Evolutionary conservation across 2,329 filamentous ascomycete species (phyloP).

Genomic region (Talaromyces marneffei): DNA sequence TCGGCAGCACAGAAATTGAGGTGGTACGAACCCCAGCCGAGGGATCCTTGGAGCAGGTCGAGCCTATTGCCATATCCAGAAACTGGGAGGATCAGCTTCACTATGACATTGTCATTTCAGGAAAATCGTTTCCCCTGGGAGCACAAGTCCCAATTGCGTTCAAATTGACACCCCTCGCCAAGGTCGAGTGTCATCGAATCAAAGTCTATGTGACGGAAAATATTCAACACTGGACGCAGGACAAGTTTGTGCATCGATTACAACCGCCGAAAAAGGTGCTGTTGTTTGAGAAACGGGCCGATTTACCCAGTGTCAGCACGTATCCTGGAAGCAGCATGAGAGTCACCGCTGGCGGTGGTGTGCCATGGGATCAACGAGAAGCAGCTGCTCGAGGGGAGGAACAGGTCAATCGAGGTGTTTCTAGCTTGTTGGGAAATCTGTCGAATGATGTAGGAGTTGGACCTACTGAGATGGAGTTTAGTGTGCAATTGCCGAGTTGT

Average conservation of each 20-base stretch:
- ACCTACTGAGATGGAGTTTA: slow-evolving; percentile 91
- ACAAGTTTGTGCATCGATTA: slow-evolving; percentile 76
- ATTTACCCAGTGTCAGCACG: slow-evolving; percentile 64
- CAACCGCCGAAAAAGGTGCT: slow-evolving; percentile 79
- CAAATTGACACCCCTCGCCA: slow-evolving; percentile 85
- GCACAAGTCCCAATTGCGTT: slow-evolving; percentile 87
- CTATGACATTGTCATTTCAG: slow-evolving; percentile 93
- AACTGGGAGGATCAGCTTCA: slow-evolving; percentile 94
- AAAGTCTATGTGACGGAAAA: slow-evolving; percentile 89
- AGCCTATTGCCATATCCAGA: slow-evolving; percentile 87
- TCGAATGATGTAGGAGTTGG: slow-evolving; percentile 72
- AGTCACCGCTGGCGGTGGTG: slow-evolving; percentile 73
- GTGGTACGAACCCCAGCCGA: slow-evolving; percentile 83
- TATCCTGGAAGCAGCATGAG: slow-evolving; percentile 72
- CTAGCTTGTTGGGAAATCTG: slow-evolving; percentile 76
- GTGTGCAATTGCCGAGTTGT: slow-evolving; percentile 84
- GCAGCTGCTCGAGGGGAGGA: slow-evolving; percentile 53
- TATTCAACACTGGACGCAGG: slow-evolving; percentile 82
- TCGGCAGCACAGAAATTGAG: slow-evolving; percentile 73
- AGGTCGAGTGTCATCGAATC: slow-evolving; percentile 87
- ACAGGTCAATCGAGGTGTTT: slow-evolving; percentile 48
- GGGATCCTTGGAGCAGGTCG: slow-evolving; percentile 80
- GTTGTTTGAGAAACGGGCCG: slow-evolving; percentile 81
- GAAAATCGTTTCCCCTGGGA: slow-evolving; percentile 88
- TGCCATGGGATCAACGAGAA: slow-evolving; percentile 57